These are phyloP conservation scores for Botrytis pseudocinerea DNA, from an alignment of 2,329 filamentous ascomycete species.

Conservation along the genomic window DNA sequence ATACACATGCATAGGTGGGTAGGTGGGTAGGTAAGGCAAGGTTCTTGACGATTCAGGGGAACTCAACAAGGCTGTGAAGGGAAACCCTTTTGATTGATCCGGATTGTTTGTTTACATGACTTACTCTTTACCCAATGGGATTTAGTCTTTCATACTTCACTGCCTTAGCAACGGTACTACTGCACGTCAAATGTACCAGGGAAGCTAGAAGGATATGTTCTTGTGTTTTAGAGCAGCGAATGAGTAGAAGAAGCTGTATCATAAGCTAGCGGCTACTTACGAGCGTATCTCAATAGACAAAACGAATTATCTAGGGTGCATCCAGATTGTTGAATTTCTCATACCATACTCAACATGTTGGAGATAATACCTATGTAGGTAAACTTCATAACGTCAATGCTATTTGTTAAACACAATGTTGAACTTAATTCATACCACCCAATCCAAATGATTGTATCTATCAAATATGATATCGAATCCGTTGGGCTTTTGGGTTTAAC, in stretches of 20 bases:
- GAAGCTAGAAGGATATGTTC: neutral
- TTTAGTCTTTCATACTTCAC: neutral
- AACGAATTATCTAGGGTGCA: neutral
- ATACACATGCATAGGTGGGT: neutral
- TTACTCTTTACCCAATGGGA: neutral
- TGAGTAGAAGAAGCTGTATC: neutral
- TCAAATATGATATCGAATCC: neutral
- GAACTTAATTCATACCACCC: neutral
- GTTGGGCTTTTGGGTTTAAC: neutral
- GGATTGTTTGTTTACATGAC: neutral
- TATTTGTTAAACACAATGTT: no score
- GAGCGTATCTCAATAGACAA: neutral
- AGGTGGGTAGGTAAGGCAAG: neutral
- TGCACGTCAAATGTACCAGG: conserved; percentile 6
- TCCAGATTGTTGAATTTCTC: neutral
- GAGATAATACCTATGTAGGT: neutral
- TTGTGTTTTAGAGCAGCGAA: neutral
- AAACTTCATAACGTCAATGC: neutral
- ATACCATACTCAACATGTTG: neutral
- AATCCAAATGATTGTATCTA: no score
- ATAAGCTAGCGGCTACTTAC: neutral
- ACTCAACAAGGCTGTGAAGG: neutral
- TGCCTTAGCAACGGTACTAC: neutral
- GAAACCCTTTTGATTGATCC: neutral
- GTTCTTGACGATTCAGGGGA: conserved; percentile 1